These are phyloP conservation scores for Zymoseptoria passerinii DNA, from an alignment of 2,329 filamentous ascomycete species.

Conservation along the genomic window DNA sequence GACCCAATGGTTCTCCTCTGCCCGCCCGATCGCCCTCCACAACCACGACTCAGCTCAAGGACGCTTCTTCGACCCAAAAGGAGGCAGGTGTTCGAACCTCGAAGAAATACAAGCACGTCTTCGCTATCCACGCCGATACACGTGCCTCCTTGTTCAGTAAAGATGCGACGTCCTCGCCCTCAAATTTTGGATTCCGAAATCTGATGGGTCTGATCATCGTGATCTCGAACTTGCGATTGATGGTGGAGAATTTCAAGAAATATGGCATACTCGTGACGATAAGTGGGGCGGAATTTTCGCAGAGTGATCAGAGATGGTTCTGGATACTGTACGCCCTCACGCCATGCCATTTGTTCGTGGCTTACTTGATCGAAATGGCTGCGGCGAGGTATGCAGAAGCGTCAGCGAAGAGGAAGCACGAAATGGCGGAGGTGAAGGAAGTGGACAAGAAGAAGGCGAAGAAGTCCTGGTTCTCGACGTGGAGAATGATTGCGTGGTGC, in stretches of 20 bases:
- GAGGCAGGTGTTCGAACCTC: constrained; percentile 10
- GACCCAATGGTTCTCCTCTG: constrained; percentile 2
- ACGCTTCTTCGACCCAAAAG: background rate
- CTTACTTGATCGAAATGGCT: constrained; percentile 78
- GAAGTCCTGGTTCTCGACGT: constrained; percentile 43
- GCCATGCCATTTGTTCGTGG: constrained; percentile 81
- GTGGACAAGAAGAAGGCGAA: constrained; percentile 36
- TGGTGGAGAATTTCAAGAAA: constrained; percentile 96
- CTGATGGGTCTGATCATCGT: constrained; percentile 91
- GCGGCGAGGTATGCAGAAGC: constrained; percentile 72
- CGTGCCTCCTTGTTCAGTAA: constrained; percentile 78
- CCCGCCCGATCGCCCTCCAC: background rate
- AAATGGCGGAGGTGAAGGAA: constrained; percentile 26
- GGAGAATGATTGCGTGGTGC: constrained; percentile 63
- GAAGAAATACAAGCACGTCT: constrained; percentile 83
- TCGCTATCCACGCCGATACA: constrained; percentile 67
- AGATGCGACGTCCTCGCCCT: constrained; percentile 65
- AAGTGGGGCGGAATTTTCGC: constrained; percentile 40
- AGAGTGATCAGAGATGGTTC: constrained; percentile 23
- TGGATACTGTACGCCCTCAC: constrained; percentile 71
- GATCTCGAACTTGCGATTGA: constrained; percentile 83
- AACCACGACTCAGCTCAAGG: background rate
- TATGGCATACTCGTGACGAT: constrained; percentile 94
- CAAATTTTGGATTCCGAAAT: constrained; percentile 89
- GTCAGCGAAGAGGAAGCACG: constrained; percentile 47